Percentiles rank a stretch among this genome's conserved stretches.
Evolutionary conservation across 2,329 filamentous ascomycete species (phyloP).

Genomic region (Botryosphaeria dothidea): DNA sequence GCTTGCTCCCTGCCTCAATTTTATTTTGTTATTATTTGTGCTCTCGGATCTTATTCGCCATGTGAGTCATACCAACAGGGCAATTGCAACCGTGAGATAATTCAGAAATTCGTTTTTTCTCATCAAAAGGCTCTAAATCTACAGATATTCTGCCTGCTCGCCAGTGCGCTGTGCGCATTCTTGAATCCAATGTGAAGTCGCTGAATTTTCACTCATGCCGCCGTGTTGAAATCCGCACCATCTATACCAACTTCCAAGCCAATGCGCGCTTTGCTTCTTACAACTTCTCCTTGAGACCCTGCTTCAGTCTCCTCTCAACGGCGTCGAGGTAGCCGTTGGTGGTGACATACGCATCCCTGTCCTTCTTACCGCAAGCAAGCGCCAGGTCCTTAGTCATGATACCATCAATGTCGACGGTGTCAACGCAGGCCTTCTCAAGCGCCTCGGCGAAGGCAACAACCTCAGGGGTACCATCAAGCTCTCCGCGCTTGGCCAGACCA

Average conservation of each 20-base stretch:
- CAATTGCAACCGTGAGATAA: too few species aligned
- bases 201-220: neutral
- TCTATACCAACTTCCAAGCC: neutral
- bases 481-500: constrained; percentile 87
- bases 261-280: constrained; percentile 38
- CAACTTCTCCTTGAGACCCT: constrained; percentile 74
- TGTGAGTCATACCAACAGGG: too few species aligned
- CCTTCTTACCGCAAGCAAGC: constrained; percentile 88
- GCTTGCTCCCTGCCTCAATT: neutral
- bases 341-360: constrained; percentile 82
- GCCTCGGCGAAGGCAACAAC: constrained; percentile 87
- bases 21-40: too few species aligned
- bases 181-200: neutral
- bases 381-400: constrained; percentile 99
- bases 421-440: constrained; percentile 89
- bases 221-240: neutral
- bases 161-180: neutral
- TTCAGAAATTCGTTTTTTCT: neutral
- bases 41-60: too few species aligned
- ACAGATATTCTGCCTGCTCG: neutral
- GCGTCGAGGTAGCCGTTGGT: constrained; percentile 87
- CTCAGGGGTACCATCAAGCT: constrained; percentile 90
- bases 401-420: constrained; percentile 89
- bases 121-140: neutral
- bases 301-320: constrained; percentile 87